Evolutionary conservation across 2,329 filamentous ascomycete species (phyloP), one percentile per base, ranked within the genome.

Genomic region (Colletotrichum shisoi): DNA sequence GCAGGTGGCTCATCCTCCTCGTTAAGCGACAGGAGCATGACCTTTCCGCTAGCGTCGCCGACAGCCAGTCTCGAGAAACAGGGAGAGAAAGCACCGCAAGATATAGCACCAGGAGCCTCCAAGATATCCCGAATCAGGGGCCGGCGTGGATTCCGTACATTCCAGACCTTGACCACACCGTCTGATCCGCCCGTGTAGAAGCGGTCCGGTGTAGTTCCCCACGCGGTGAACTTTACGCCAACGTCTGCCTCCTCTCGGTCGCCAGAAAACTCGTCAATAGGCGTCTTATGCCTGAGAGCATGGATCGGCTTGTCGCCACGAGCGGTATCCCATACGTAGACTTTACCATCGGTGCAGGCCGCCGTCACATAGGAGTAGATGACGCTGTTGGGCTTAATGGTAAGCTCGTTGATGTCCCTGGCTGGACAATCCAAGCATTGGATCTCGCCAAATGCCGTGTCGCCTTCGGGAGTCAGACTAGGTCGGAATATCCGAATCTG

Each of bases 131-230:
- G 81, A 5, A 89, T 78, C 51, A 85, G 80, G 0, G 80, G 83
- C 59, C 77, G 73, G 34, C 70, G 76, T 57, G 57, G 72, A 51
- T 79, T 78, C 11, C 84, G 82, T 9, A 89, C 76, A 69, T 89
- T 86, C 87, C 87, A 90, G 2, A 86, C 85, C 67, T 87, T 89
- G 17, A 90, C 80, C 0, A 84, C 79, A 1, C 87, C 87, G 68
- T 90, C 87, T 1, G 87, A 89, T 0, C 85, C 86, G 1, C 87
- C 87, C 0, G 87, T 89, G 70, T 89, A 90, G 49, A 90, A 81
- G 0, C 87, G 81, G 62, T 87, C 84, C 0, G 79, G 74, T 0
- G 82, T 84, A 17, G 78, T 81, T 1, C 85, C 87, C 87, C 87
- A 90, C 4, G 86, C 83, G 0, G 83, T 83, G 70, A 90, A 89